Conservation (phyloP, 345 rosid species). For the Syzygium aqueum region DNA sequence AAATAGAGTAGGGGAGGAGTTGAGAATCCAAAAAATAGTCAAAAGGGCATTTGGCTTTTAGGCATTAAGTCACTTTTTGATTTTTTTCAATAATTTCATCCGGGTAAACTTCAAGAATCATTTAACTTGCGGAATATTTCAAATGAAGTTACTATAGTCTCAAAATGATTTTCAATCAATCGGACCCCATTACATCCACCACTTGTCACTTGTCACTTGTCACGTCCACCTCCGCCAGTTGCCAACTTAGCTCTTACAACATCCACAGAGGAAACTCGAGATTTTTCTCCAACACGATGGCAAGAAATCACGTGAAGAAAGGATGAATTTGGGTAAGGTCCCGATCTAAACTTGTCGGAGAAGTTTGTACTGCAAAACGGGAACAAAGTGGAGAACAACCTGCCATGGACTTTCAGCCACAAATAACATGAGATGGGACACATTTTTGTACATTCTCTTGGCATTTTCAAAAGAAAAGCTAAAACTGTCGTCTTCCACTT, state of each 20-base stretch:
- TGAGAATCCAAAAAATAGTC: not conserved
- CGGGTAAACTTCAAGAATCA: not conserved
- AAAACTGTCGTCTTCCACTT: not conserved
- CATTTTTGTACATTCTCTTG: not conserved
- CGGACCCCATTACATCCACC: not conserved
- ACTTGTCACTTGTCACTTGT: not conserved
- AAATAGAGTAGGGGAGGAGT: not conserved
- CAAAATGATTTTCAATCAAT: not conserved
- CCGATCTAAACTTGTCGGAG: not conserved
- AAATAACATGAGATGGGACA: not conserved
- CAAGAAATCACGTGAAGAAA: not conserved
- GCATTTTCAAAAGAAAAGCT: not conserved
- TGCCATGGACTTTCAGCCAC: not conserved
- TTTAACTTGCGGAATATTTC: not conserved
- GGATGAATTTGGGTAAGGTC: not conserved
- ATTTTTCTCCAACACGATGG: not conserved
- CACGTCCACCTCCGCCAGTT: not conserved
- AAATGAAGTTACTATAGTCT: not conserved
- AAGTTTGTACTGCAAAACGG: not conserved
- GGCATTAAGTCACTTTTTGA: not conserved
- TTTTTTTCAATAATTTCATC: not conserved
- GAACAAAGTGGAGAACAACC: not conserved
- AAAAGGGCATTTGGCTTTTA: not conserved
- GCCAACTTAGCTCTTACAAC: not conserved
- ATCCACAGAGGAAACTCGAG: not conserved